A percentile compares a stretch with the other conserved stretches of the same genome.
Evolutionary conservation across 2,329 filamentous ascomycete species (phyloP).

Genomic region (Aspergillus glaucus): DNA sequence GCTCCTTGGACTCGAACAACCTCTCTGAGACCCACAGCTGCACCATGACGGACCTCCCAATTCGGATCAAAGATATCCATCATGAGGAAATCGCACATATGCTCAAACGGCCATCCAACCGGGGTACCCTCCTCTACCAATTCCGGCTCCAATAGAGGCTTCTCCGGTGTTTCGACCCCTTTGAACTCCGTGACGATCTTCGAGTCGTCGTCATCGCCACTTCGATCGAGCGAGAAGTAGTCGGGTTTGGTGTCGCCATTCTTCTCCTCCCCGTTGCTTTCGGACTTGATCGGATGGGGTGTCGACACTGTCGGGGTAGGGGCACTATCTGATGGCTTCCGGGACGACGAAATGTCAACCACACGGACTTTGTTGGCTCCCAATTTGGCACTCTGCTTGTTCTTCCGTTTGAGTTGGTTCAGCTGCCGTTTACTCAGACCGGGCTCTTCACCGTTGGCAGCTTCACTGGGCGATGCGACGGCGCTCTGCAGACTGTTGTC

Average conservation of each 20-base stretch:
- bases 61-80: slow-evolving; percentile 87
- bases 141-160: slow-evolving; percentile 76
- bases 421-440: slow-evolving; percentile 86
- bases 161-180: slow-evolving; percentile 70
- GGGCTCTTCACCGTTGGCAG: slow-evolving; percentile 55
- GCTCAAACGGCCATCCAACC: slow-evolving; percentile 83
- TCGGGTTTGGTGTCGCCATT: slow-evolving; percentile 63
- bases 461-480: slow-evolving; percentile 44
- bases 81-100: slow-evolving; percentile 87
- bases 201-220: slow-evolving; percentile 75
- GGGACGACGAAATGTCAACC: slow-evolving; percentile 68
- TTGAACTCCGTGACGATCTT: slow-evolving; percentile 97
- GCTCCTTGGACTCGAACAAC: slow-evolving; percentile 84
- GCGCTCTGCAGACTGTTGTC: slow-evolving; percentile 42
- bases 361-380: slow-evolving; percentile 85
- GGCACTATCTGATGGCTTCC: slow-evolving; percentile 58
- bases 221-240: slow-evolving; percentile 83
- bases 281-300: slow-evolving; percentile 55
- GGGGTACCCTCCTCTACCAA: slow-evolving; percentile 63
- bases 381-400: slow-evolving; percentile 82
- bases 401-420: slow-evolving; percentile 89
- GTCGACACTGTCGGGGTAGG: slow-evolving; percentile 49
- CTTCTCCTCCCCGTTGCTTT: slow-evolving; percentile 48
- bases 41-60: slow-evolving; percentile 95
- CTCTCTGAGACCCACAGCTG: slow-evolving; percentile 89